Percentiles rank a stretch among this genome's conserved stretches.
phyloP scores from a whole-genome alignment of 257 asterid genomes.

The Solanum habrochaites region DNA sequence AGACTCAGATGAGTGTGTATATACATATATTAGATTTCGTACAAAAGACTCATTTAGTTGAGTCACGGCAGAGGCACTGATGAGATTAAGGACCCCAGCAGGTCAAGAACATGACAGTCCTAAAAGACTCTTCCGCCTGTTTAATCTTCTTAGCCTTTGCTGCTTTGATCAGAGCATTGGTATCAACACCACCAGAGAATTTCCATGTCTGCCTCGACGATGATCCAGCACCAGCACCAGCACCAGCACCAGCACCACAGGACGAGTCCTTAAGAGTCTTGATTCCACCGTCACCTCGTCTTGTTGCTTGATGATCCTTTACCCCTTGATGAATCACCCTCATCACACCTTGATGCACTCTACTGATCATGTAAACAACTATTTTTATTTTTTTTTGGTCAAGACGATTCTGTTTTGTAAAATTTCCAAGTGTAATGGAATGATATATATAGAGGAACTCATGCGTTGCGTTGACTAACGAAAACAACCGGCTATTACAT shows the following conservation, averaged over 20 bases:
- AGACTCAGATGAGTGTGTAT: not conserved
- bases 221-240: not conserved
- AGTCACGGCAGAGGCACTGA: not conserved
- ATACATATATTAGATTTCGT: not conserved
- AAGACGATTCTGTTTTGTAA: not conserved
- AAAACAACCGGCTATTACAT: slow-evolving; percentile 11
- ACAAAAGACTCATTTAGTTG: not conserved
- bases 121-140: slow-evolving; percentile 44
- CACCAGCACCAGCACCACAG: not conserved
- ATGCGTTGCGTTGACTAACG: not conserved
- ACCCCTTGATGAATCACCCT: slow-evolving; percentile 48
- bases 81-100: slow-evolving; percentile 50
- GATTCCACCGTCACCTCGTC: slow-evolving; percentile 5
- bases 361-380: not conserved
- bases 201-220: slow-evolving; percentile 17
- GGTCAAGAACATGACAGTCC: slow-evolving; percentile 56
- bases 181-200: slow-evolving; percentile 20
- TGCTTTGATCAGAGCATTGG: slow-evolving; percentile 1
- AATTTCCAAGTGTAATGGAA: not conserved
- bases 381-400: not conserved
- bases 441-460: not conserved
- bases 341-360: slow-evolving; percentile 18
- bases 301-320: slow-evolving; percentile 32
- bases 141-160: slow-evolving; percentile 17
- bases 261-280: slow-evolving; percentile 16